Conservation (phyloP, 139 green algal species). For the Tetraselmis striata region DNA sequence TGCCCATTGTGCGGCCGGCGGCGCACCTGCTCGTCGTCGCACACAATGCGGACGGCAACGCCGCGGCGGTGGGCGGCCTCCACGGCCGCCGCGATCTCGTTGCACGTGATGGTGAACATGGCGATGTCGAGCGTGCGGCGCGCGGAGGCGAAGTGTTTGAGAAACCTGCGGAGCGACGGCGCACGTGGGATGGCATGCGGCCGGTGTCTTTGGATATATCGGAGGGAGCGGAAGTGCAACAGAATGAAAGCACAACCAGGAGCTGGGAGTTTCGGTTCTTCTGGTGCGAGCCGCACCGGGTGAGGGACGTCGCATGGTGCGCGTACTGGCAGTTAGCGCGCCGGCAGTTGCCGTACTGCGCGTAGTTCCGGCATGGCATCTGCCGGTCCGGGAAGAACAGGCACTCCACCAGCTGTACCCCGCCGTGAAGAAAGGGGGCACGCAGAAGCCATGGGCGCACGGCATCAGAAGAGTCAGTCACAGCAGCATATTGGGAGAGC, state of each 20-base stretch:
- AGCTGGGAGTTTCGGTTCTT: too few species aligned
- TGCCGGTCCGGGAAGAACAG: slow-evolving; percentile 41
- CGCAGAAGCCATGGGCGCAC: too few species aligned
- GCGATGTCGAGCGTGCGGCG: slow-evolving; percentile 35
- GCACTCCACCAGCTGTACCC: background rate
- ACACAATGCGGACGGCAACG: slow-evolving; percentile 49
- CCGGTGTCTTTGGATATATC: too few species aligned
- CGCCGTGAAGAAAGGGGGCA: background rate
- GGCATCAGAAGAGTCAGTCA: too few species aligned
- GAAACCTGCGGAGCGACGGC: slow-evolving; percentile 14
- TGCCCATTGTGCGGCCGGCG: too few species aligned
- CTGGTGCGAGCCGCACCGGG: slow-evolving; percentile 1
- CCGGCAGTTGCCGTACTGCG: slow-evolving; percentile 1
- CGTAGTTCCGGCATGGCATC: slow-evolving; percentile 31
- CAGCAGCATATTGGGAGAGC: too few species aligned
- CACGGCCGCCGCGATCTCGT: slow-evolving; percentile 46
- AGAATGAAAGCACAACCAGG: too few species aligned
- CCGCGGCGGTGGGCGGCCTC: slow-evolving; percentile 31
- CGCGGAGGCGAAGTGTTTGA: slow-evolving; percentile 29
- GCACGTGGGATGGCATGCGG: background rate
- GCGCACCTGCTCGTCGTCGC: slow-evolving; percentile 45
- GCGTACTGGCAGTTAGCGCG: slow-evolving; percentile 22
- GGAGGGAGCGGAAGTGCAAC: too few species aligned
- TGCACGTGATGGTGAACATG: slow-evolving; percentile 59
- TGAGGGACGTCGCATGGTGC: slow-evolving; percentile 27